Conservation (phyloP, 495 filamentous ascomycete species). For the Neurospora sp. region DNA sequence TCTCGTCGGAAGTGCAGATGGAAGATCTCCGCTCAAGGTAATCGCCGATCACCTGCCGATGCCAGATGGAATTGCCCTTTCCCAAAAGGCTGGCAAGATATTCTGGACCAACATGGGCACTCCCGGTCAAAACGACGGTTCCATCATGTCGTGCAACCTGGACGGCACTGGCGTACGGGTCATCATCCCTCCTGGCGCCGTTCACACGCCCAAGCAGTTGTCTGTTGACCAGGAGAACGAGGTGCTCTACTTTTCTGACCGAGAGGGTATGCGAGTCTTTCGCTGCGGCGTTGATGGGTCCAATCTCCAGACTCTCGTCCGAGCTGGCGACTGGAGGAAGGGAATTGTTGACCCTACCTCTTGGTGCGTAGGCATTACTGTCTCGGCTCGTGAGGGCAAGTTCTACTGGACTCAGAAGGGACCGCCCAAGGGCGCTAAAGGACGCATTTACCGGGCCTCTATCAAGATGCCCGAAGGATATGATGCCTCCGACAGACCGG, state of each 20-base stretch:
- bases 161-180: constrained; percentile 29
- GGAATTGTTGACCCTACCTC: constrained; percentile 21
- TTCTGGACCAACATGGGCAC: constrained; percentile 43
- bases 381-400: constrained; percentile 25
- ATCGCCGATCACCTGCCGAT: constrained; percentile 12
- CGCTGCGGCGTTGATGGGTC: constrained; percentile 37
- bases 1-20: constrained; percentile 17
- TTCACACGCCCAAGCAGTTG: constrained; percentile 48
- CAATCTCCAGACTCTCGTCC: constrained; percentile 31
- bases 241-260: constrained; percentile 43
- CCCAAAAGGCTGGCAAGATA: constrained; percentile 17
- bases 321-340: constrained; percentile 21
- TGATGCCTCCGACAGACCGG: constrained; percentile 12
- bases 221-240: constrained; percentile 17
- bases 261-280: constrained; percentile 41
- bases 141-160: constrained; percentile 32
- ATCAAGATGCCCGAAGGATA: constrained; percentile 21
- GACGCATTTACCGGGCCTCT: constrained; percentile 36
- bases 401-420: constrained; percentile 54
- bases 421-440: constrained; percentile 31
- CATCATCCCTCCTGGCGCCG: constrained; percentile 23
- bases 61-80: constrained; percentile 37
- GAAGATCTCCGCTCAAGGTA: constrained; percentile 9
- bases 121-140: constrained; percentile 30
- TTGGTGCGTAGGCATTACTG: constrained; percentile 45